Percentiles rank a stretch among this genome's conserved stretches.
Conservation (phyloP, 164 flowering plant species). For the Kalanchoe fedtschenkoi region DNA sequence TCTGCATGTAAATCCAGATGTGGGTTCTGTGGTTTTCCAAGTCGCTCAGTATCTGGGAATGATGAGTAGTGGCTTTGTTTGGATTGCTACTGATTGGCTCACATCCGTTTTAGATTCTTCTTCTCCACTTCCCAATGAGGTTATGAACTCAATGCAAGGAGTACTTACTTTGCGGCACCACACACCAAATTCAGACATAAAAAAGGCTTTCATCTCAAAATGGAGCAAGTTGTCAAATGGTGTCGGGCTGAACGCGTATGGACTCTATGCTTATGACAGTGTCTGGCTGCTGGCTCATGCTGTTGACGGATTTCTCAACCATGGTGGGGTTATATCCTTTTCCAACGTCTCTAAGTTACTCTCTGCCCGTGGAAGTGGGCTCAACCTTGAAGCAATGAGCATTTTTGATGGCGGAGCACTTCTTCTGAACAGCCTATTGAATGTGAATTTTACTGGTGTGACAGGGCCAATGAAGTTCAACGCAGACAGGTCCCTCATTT, state of each 20-base stretch:
- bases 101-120: constrained; percentile 52
- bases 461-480: constrained; percentile 48
- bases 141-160: constrained; percentile 58
- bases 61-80: constrained; percentile 78
- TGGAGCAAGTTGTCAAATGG: constrained; percentile 52
- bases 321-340: constrained; percentile 62
- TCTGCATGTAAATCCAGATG: constrained; percentile 42
- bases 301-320: constrained; percentile 44
- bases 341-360: constrained; percentile 46
- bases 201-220: constrained; percentile 45
- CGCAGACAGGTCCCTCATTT: constrained; percentile 34
- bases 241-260: constrained; percentile 54
- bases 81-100: constrained; percentile 94
- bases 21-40: constrained; percentile 47
- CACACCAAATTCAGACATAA: constrained; percentile 51
- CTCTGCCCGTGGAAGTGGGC: constrained; percentile 17
- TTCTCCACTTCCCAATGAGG: constrained; percentile 27
- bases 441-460: constrained; percentile 34
- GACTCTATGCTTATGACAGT: constrained; percentile 70
- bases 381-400: constrained; percentile 50
- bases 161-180: constrained; percentile 71
- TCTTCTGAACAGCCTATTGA: constrained; percentile 36
- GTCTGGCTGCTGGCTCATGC: constrained; percentile 76
- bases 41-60: constrained; percentile 59
- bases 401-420: constrained; percentile 47